Percentiles rank a stretch among this genome's conserved stretches.
These are phyloP conservation scores for Musa schizocarpa DNA, from an alignment of 176 grass and related monocot species.

Conservation along the genomic window DNA sequence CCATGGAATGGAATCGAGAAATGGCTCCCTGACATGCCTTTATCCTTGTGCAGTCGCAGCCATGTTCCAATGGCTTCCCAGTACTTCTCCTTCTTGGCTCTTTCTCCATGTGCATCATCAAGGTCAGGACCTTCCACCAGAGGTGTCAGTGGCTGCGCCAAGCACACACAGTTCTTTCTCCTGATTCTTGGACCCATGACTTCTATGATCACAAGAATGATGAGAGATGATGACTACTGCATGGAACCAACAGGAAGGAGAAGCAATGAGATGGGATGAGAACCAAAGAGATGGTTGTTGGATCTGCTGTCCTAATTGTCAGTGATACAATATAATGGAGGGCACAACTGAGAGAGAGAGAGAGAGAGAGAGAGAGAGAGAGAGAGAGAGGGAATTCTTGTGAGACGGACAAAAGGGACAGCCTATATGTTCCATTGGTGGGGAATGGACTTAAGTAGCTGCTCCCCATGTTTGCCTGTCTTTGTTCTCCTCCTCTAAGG, in stretches of 20 bases:
- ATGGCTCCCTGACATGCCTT: constrained; percentile 14
- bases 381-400: not conserved
- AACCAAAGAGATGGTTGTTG: constrained; percentile 2
- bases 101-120: constrained; percentile 19
- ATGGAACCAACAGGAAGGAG: no score
- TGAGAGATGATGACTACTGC: not conserved
- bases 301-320: constrained; percentile 5
- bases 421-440: constrained; percentile 5
- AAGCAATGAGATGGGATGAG: not conserved
- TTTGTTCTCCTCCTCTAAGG: not conserved
- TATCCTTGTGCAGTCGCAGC: constrained; percentile 26
- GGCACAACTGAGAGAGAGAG: no score
- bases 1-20: not conserved
- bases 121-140: constrained; percentile 32
- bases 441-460: constrained; percentile 4
- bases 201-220: constrained; percentile 2
- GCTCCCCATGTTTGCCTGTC: not conserved
- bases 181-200: constrained; percentile 24
- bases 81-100: constrained; percentile 23
- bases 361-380: not conserved
- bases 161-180: constrained; percentile 10
- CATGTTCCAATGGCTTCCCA: constrained; percentile 29
- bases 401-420: constrained; percentile 24
- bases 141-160: constrained; percentile 24
- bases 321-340: not conserved